Evolutionary conservation across 2,329 filamentous ascomycete species (phyloP).

Genomic region (Fusarium abutilonis): DNA sequence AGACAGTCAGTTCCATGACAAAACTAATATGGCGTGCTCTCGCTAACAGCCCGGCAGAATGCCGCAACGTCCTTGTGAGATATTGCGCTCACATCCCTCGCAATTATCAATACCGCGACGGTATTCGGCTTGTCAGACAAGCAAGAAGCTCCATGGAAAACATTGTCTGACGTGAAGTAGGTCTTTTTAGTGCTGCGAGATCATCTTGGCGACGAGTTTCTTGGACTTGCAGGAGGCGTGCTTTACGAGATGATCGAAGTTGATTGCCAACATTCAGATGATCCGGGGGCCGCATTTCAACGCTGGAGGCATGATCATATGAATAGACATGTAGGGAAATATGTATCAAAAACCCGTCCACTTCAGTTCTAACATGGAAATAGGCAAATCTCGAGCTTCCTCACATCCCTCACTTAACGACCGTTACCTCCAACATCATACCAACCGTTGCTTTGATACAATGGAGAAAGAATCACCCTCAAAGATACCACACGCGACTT

Average conservation of each 20-base stretch:
- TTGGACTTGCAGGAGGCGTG: constrained; percentile 56
- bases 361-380: constrained; percentile 19
- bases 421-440: constrained; percentile 54
- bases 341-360: background rate
- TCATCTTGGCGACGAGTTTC: constrained; percentile 57
- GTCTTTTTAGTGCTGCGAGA: constrained; percentile 56
- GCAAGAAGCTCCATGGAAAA: background rate
- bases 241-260: constrained; percentile 60
- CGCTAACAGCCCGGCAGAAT: constrained; percentile 48
- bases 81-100: constrained; percentile 57
- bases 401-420: constrained; percentile 59
- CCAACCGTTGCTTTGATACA: constrained; percentile 51
- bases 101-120: constrained; percentile 59
- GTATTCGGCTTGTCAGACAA: constrained; percentile 52
- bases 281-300: constrained; percentile 58
- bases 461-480: constrained; percentile 52
- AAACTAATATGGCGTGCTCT: background rate
- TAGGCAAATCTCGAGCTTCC: constrained; percentile 57
- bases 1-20: constrained; percentile 28
- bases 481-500: constrained; percentile 53
- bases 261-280: constrained; percentile 56
- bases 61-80: constrained; percentile 57
- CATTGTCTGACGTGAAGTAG: constrained; percentile 36
- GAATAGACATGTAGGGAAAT: constrained; percentile 53
- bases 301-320: constrained; percentile 58